These are phyloP conservation scores for Lichtheimia ramosa DNA, from an alignment of 371 early-diverging fungal genomes.

Conservation along the genomic window DNA sequence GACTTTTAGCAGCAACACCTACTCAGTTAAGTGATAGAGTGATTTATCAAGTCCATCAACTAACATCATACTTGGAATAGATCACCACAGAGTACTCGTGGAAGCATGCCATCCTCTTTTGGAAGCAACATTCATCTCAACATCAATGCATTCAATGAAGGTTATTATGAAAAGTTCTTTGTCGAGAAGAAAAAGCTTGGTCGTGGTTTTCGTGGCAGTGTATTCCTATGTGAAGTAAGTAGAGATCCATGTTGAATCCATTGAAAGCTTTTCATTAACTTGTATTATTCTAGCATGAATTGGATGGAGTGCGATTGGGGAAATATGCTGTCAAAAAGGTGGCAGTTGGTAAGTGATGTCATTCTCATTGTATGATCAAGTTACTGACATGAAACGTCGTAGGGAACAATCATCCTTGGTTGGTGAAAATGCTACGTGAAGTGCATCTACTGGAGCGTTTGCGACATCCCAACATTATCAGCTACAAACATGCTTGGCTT, in stretches of 20 bases:
- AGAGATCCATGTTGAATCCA: too few species aligned
- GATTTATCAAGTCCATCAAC: too few species aligned
- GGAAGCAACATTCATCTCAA: slow-evolving; percentile 23
- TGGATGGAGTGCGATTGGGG: slow-evolving; percentile 80
- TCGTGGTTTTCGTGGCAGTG: slow-evolving; percentile 88
- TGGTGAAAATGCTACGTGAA: slow-evolving; percentile 91
- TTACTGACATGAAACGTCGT: background rate
- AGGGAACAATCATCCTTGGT: slow-evolving; percentile 86
- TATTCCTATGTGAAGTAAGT: slow-evolving; percentile 79
- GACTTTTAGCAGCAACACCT: slow-evolving; percentile 49
- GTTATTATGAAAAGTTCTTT: slow-evolving; percentile 95
- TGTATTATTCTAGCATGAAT: slow-evolving; percentile 53
- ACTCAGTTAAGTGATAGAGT: slow-evolving; percentile 30
- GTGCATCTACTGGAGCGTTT: slow-evolving; percentile 89
- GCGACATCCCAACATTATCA: slow-evolving; percentile 89
- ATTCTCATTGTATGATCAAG: too few species aligned
- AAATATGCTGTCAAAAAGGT: slow-evolving; percentile 94
- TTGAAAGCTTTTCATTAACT: background rate
- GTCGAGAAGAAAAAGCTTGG: slow-evolving; percentile 85
- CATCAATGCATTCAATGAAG: slow-evolving; percentile 76
- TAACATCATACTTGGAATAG: background rate
- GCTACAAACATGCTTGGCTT: slow-evolving; percentile 94
- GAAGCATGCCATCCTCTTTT: background rate
- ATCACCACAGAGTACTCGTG: slow-evolving; percentile 8
- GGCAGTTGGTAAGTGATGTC: slow-evolving; percentile 65